phyloP scores from a whole-genome alignment of 2,329 filamentous ascomycete genomes.

The Talaromyces sp. region DNA sequence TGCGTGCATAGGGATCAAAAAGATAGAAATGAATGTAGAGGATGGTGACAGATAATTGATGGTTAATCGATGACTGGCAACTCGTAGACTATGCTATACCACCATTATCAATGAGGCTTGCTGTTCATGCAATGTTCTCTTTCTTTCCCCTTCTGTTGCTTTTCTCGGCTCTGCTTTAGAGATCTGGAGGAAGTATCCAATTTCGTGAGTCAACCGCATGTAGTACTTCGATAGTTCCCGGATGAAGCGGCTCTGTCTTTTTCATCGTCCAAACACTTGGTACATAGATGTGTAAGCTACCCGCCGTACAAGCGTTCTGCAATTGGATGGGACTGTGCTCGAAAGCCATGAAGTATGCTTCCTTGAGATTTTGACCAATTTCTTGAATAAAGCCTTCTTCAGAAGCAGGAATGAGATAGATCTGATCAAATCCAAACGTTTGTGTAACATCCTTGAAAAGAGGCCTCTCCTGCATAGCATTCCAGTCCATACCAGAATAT shows the following conservation, averaged over 20 bases:
- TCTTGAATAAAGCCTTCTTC: too few relatives aligned
- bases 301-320: neutral
- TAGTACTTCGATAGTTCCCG: neutral
- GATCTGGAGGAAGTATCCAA: too few relatives aligned
- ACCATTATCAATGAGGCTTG: neutral
- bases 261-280: neutral
- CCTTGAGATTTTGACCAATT: neutral
- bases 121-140: neutral
- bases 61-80: too few relatives aligned
- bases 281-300: neutral
- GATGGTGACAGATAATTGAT: neutral
- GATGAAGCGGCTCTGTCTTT: too few relatives aligned
- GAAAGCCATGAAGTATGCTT: neutral
- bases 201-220: neutral
- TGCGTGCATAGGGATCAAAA: neutral
- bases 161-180: too few relatives aligned
- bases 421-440: too few relatives aligned
- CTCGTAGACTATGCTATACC: neutral
- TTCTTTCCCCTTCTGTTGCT: neutral
- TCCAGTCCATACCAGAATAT: neutral
- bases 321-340: neutral
- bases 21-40: neutral
- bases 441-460: neutral
- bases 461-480: neutral
- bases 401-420: too few relatives aligned